A percentile compares a stretch with the other conserved stretches of the same genome.
Evolutionary conservation across 129 eudicot species (phyloP).

Genomic region (Helichrysum umbraculigerum): DNA sequence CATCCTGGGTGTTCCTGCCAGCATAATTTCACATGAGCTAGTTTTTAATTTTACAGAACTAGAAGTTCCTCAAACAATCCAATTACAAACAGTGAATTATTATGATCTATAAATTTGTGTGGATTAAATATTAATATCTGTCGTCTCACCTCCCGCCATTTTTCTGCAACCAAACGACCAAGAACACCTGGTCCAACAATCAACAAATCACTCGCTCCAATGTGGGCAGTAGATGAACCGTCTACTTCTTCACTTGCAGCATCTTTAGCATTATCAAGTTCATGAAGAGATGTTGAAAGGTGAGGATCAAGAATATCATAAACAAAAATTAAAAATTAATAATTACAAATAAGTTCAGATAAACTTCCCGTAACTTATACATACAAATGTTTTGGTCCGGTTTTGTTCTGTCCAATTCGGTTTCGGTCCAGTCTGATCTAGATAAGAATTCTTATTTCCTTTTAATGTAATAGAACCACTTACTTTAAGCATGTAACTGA

Average conservation of each 20-base stretch:
- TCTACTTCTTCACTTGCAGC: constrained; percentile 47
- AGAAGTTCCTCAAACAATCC: neutral
- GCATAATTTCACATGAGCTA: constrained; percentile 21
- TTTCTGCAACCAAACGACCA: constrained; percentile 85
- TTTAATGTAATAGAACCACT: neutral
- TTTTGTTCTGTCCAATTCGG: neutral
- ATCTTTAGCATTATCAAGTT: constrained; percentile 42
- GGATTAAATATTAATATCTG: neutral
- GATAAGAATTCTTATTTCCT: neutral
- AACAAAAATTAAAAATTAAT: constrained; percentile 11
- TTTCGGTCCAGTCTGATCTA: neutral
- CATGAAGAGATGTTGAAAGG: constrained; percentile 11
- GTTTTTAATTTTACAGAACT: neutral
- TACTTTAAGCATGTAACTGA: too few species aligned
- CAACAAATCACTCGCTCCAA: constrained; percentile 81
- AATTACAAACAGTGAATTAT: neutral
- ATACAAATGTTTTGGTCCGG: neutral
- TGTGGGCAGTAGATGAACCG: constrained; percentile 37
- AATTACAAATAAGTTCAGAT: neutral
- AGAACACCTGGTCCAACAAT: constrained; percentile 97
- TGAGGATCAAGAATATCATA: neutral
- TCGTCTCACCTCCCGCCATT: constrained; percentile 67
- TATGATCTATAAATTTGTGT: neutral
- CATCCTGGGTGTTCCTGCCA: constrained; percentile 78
- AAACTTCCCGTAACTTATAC: neutral